Conservation (phyloP, 306 rosid species). For the Acacia melanoxylon region DNA sequence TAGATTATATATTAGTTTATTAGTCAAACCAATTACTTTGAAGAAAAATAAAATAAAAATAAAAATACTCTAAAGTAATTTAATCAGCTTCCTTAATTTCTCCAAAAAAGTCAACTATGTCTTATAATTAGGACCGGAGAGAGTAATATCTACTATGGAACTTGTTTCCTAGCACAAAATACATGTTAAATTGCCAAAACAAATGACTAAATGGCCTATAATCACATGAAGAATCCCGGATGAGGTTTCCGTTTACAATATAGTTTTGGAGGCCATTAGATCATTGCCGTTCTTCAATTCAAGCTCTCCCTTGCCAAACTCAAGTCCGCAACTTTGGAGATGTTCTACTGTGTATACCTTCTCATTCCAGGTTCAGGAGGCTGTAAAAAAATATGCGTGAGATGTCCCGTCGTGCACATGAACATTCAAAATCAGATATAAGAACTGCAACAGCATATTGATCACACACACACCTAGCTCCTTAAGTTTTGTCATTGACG, state of each 20-base stretch:
- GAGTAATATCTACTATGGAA: too few species aligned
- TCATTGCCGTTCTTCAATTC: constrained; percentile 11
- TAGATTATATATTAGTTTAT: too few species aligned
- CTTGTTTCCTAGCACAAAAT: too few species aligned
- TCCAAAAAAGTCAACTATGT: too few species aligned
- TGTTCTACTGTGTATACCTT: constrained; percentile 17
- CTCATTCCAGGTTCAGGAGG: constrained; percentile 48
- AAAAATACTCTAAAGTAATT: too few species aligned
- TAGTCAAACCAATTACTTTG: too few species aligned
- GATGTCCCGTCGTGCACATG: neutral
- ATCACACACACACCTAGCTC: constrained; percentile 42
- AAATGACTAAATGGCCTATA: neutral
- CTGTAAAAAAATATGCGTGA: constrained; percentile 38
- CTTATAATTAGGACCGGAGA: too few species aligned
- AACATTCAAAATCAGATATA: neutral
- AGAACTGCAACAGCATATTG: neutral
- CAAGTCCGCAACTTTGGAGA: neutral
- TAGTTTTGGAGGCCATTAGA: constrained; percentile 12
- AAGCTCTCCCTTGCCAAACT: constrained; percentile 25
- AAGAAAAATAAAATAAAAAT: too few species aligned
- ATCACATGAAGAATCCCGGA: neutral
- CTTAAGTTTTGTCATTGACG: constrained; percentile 41
- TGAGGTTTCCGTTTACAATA: constrained; percentile 28
- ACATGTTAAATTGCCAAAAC: constrained; percentile 22
- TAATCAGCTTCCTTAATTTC: too few species aligned